These are phyloP conservation scores for Daedalea quercina DNA, from an alignment of 768 basidiomycete species.

Conservation along the genomic window DNA sequence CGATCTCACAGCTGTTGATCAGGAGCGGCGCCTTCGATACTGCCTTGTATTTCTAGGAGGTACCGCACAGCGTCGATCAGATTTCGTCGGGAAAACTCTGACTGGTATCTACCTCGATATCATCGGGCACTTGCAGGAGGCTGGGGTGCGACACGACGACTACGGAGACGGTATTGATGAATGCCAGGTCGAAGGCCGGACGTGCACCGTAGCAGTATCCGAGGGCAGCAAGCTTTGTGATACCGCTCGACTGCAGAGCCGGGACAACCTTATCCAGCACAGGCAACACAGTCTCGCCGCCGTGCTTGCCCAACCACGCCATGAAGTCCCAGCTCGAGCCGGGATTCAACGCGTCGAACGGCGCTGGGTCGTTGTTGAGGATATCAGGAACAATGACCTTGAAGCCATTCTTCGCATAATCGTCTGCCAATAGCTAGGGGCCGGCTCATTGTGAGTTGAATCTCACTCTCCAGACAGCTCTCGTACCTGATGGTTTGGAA, in stretches of 20 bases:
- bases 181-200: conserved; percentile 40
- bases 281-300: conserved; percentile 26
- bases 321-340: conserved; percentile 19
- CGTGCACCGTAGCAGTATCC: conserved; percentile 41
- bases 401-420: conserved; percentile 27
- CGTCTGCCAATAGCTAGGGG: conserved; percentile 23
- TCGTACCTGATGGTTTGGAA: conserved; percentile 27
- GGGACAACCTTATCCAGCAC: conserved; percentile 31
- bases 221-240: conserved; percentile 32
- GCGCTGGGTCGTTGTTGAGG: conserved; percentile 20
- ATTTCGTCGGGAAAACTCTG: neutral
- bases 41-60: conserved; percentile 24
- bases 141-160: conserved; percentile 44
- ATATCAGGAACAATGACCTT: conserved; percentile 23
- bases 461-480: neutral
- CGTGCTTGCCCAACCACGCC: conserved; percentile 32
- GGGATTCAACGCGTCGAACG: conserved; percentile 6
- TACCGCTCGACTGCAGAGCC: conserved; percentile 30
- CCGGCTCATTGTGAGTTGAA: neutral
- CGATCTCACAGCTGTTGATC: conserved; percentile 34
- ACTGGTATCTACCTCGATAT: conserved; percentile 28
- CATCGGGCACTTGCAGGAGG: conserved; percentile 28
- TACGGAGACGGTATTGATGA: neutral
- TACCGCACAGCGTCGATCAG: neutral
- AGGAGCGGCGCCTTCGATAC: conserved; percentile 33